phyloP scores from a whole-genome alignment of 345 rosid species.

The Kernera saxatilis region DNA sequence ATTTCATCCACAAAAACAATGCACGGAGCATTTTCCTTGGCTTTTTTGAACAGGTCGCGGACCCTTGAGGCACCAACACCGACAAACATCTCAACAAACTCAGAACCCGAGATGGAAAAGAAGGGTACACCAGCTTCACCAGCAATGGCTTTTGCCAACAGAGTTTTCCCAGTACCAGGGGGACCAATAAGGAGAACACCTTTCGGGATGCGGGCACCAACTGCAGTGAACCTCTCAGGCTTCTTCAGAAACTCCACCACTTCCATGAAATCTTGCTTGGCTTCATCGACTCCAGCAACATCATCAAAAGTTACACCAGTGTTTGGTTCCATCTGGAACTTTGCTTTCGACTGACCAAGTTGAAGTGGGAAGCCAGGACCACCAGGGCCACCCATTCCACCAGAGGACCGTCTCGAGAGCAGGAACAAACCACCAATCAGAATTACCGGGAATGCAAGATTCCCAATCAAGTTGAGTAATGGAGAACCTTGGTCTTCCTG shows the following conservation, averaged over 20 bases:
- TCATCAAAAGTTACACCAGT: slow-evolving; percentile 97
- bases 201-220: slow-evolving; percentile 89
- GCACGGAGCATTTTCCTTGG: slow-evolving; percentile 91
- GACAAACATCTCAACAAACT: slow-evolving; percentile 98
- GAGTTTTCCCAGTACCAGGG: slow-evolving; percentile 97
- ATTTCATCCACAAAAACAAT: slow-evolving; percentile 96
- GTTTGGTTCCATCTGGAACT: slow-evolving; percentile 98
- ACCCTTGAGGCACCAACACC: slow-evolving; percentile 98
- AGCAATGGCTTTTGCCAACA: slow-evolving; percentile 94
- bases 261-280: slow-evolving; percentile 98
- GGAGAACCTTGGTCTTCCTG: slow-evolving; percentile 92
- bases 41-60: slow-evolving; percentile 90
- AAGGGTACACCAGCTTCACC: slow-evolving; percentile 99
- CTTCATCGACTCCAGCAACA: slow-evolving; percentile 98
- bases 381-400: slow-evolving; percentile 99
- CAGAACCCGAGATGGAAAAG: slow-evolving; percentile 88
- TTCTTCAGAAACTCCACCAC: slow-evolving; percentile 96
- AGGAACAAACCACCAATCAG: slow-evolving; percentile 86
- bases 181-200: slow-evolving; percentile 98
- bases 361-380: slow-evolving; percentile 81
- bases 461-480: slow-evolving; percentile 82
- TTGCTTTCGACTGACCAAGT: slow-evolving; percentile 90
- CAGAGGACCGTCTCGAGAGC: slow-evolving; percentile 89
- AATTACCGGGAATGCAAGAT: slow-evolving; percentile 82
- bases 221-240: slow-evolving; percentile 96